Base-by-base conservation (phyloP, 2,329 filamentous ascomycete genomes). In the Colletotrichum plurivorum region DNA sequence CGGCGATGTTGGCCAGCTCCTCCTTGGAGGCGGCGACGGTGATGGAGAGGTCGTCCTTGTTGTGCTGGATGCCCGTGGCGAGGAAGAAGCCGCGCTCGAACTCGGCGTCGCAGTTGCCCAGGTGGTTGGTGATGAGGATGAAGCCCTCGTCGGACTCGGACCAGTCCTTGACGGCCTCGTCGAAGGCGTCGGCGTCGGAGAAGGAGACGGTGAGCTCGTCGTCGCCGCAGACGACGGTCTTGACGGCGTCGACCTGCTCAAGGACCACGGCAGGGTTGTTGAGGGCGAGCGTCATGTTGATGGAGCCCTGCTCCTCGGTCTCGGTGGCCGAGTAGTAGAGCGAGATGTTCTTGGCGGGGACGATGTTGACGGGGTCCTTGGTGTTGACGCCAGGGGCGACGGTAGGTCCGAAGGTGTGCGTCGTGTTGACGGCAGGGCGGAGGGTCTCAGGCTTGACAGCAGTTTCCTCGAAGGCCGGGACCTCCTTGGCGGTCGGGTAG, bases 91-190 rank as follows among this genome's bases (percentile, higher is more conserved):
- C 78, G 41, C 81, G 78, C 73, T 83, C 80, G 22, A 78, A 73
- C 62, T 79, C 75, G n/a, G 72, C 71, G 64, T 83, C 80, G 67
- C 82, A 84, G 66, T 81, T 76, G 36, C 80, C 81, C 20, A 79
- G 63, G 72, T 83, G 78, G 73, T 82, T 84, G 15, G 82, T 84
- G 69, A 84, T 77, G 57, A 84, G 71, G 48, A 83, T 74, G 45
- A 84, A 72, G n/a, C 68, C 67, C 48, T 69, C 59, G 1, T 70
- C 65, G 15, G 64, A 63, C 16, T 54, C 48, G 31, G 59, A 49
- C 73, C 73, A 75, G 52, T 69, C 51, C 18, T 55, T 49, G 10
- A 74, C 63, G 20, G 72, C 71, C 56, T 74, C 55, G n/a, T 39
- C 18, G 46, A 73, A 74, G 27, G 65, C 61, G 2, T 59, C 65